These are phyloP conservation scores for Panellus pusillus DNA, from an alignment of 768 basidiomycete genomes.

Conservation along the genomic window DNA sequence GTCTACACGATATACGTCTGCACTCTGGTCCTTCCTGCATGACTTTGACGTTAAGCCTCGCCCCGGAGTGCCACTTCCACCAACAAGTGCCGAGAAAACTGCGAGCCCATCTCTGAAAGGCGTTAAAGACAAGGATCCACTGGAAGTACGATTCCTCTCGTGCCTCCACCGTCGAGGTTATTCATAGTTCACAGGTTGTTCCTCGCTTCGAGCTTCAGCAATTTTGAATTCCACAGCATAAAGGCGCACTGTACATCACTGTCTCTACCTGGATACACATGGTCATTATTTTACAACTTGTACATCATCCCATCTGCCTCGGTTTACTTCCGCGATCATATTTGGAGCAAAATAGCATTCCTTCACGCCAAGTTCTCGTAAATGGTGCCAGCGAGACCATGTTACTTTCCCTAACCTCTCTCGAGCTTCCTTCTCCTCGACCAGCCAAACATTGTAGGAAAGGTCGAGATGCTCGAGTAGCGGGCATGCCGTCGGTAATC, in stretches of 20 bases:
- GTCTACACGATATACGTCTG: conserved; percentile 62
- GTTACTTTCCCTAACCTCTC: conserved; percentile 49
- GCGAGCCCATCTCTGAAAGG: conserved; percentile 18
- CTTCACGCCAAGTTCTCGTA: conserved; percentile 58
- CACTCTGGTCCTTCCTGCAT: conserved; percentile 57
- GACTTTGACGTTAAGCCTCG: conserved; percentile 44
- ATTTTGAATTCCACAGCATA: conserved; percentile 51
- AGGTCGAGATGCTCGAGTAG: conserved; percentile 64
- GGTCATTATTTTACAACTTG: conserved; percentile 40
- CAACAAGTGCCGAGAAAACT: conserved; percentile 24
- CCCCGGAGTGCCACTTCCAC: conserved; percentile 49
- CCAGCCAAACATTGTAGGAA: conserved; percentile 60
- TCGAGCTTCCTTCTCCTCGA: conserved; percentile 29
- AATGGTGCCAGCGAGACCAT: conserved; percentile 56
- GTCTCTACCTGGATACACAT: background rate
- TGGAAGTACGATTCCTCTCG: conserved; percentile 34
- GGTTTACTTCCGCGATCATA: conserved; percentile 50
- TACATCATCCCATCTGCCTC: conserved; percentile 67
- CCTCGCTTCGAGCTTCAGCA: conserved; percentile 56
- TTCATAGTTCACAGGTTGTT: conserved; percentile 23
- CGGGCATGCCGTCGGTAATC: conserved; percentile 60
- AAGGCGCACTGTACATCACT: conserved; percentile 25
- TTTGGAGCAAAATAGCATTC: conserved; percentile 47
- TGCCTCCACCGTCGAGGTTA: background rate
- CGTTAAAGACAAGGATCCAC: conserved; percentile 33